Base-by-base conservation (phyloP, 2,329 filamentous ascomycete genomes). In the Aspergillus flavus region DNA sequence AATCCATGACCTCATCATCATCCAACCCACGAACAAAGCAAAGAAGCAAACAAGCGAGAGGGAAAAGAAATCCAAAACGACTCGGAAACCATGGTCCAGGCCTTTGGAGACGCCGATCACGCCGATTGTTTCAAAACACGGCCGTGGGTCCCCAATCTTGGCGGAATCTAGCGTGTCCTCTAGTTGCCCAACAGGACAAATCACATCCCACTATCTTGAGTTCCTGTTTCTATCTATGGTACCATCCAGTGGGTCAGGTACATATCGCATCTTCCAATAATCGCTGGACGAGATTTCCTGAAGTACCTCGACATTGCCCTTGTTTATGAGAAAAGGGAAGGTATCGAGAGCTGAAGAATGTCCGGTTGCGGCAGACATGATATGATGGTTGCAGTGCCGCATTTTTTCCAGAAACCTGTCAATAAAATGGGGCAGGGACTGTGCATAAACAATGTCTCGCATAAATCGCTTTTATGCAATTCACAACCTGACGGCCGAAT, bases 191-290 rank as follows among this genome's bases (percentile, higher is more conserved):
- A 43, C 21, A 36, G 26, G 21, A 52, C 58, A 39, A 60, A 60
- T 60, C 23, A 45, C 10, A 23, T 30, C n/a, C 19, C 34, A 23
- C 52, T n/a, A 7, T 39, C 21, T 55, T 39, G 39, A 34, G 54
- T 32, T 45, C 52, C 46, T 64, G 60, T 65, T 64, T 61, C 61
- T 66, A 66, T 64, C 64, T 66, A 59, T 64, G 64, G 61, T 60
- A 59, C 43, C 32, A n/a, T 12, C 2, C 16, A 30, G 64, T 66
- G 64, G 64, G 56, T 53, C 64, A 46, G 54, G 58, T n/a, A 63
- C 61, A 59, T 26, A 28, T 56, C 48, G 30, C 41, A 36, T 64
- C 39, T 55, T 54, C 52, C 59, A 59, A 59, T 59, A 52, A 59
- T 59, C 26, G 45, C 34, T 3, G 26, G 12, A 6, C n/a, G 36